phyloP scores from a whole-genome alignment of 805 yeast species.

The Candida anglica region DNA sequence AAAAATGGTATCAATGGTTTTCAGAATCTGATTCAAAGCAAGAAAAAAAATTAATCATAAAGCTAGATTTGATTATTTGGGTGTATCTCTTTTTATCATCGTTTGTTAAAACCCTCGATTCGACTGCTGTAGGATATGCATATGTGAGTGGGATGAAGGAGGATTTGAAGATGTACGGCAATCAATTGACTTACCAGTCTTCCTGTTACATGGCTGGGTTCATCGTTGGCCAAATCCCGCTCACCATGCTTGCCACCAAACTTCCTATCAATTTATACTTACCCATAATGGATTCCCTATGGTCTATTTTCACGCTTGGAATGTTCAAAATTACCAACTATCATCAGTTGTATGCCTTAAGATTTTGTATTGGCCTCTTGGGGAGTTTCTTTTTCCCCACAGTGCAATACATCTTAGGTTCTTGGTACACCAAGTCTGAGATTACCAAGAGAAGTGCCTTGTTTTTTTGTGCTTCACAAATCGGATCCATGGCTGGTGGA shows the following conservation, averaged over 20 bases:
- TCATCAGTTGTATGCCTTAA: constrained; percentile 17
- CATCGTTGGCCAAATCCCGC: constrained; percentile 22
- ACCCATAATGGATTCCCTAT: constrained; percentile 10
- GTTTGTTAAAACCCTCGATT: constrained; percentile 19
- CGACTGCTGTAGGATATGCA: constrained; percentile 18
- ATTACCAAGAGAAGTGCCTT: constrained; percentile 19
- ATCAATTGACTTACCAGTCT: constrained; percentile 12
- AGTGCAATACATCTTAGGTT: constrained; percentile 20
- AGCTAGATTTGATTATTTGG: constrained; percentile 23
- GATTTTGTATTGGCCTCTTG: constrained; percentile 20
- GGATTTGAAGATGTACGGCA: constrained; percentile 21
- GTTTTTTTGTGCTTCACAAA: constrained; percentile 25
- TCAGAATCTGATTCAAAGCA: constrained; percentile 21
- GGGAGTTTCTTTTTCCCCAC: constrained; percentile 23
- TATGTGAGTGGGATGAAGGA: constrained; percentile 21
- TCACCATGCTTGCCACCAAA: constrained; percentile 17
- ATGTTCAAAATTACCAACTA: constrained; percentile 13
- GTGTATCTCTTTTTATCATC: constrained; percentile 22
- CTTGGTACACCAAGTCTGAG: constrained; percentile 20
- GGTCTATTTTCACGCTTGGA: constrained; percentile 19
- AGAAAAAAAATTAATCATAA: constrained; percentile 23
- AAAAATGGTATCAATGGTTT: constrained; percentile 26
- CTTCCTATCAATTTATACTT: constrained; percentile 10
- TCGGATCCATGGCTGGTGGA: constrained; percentile 25
- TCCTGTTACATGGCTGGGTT: constrained; percentile 24